These are phyloP conservation scores for Aquilaria malaccensis DNA, from an alignment of 345 rosid species.

Conservation along the genomic window DNA sequence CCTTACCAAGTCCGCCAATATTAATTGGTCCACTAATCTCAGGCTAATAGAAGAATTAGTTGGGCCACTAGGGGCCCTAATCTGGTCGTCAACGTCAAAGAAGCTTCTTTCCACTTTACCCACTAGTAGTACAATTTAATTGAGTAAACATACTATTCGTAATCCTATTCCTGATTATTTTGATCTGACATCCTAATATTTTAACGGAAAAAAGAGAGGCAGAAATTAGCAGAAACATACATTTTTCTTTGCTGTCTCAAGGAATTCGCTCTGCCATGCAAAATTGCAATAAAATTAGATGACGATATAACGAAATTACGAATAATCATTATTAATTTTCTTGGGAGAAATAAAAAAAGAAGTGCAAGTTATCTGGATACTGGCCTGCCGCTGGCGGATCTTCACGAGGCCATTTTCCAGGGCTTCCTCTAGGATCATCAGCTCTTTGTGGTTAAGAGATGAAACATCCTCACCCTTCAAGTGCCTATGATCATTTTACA, in stretches of 20 bases:
- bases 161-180: not conserved
- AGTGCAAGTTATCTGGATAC: not conserved
- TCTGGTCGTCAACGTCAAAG: no score
- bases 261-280: slow-evolving; percentile 31
- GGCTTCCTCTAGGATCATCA: slow-evolving; percentile 55
- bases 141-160: not conserved
- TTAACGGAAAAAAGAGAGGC: no score
- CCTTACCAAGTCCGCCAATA: no score
- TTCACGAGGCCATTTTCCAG: slow-evolving; percentile 54
- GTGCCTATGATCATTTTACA: slow-evolving; percentile 34
- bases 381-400: slow-evolving; percentile 47
- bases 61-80: no score
- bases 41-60: no score
- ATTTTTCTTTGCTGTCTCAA: slow-evolving; percentile 30
- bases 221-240: slow-evolving; percentile 20
- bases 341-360: slow-evolving; percentile 5
- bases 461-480: slow-evolving; percentile 65
- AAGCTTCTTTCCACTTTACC: no score
- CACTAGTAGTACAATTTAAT: no score
- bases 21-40: no score
- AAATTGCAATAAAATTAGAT: not conserved
- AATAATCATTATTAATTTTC: no score
- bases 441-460: slow-evolving; percentile 50
- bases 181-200: not conserved
- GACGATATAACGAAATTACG: no score